Conservation (phyloP, 495 filamentous ascomycete genomes). For the Aspergillus steynii region DNA sequence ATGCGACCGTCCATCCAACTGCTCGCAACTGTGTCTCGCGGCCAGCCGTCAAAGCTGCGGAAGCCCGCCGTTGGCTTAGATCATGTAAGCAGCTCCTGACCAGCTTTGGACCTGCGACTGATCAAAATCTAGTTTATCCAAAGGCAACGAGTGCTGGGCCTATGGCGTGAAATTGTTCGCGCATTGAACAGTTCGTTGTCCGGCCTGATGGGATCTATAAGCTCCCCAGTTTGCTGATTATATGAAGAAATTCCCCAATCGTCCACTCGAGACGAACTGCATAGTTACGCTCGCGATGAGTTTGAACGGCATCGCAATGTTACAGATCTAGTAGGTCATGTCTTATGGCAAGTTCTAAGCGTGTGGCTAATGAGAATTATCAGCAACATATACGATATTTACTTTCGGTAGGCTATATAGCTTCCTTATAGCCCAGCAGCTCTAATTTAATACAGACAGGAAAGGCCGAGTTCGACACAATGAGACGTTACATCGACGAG, state of each 20-base stretch:
- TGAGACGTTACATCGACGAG: constrained; percentile 58
- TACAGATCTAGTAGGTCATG: constrained; percentile 62
- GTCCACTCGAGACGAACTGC: constrained; percentile 62
- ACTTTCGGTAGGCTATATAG: constrained; percentile 44
- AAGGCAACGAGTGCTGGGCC: constrained; percentile 37
- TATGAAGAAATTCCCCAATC: constrained; percentile 42
- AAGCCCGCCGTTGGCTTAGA: constrained; percentile 43
- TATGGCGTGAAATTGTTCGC: constrained; percentile 43
- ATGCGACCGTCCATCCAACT: constrained; percentile 34
- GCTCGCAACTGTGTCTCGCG: constrained; percentile 33
- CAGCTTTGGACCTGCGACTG: constrained; percentile 9
- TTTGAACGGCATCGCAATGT: constrained; percentile 73
- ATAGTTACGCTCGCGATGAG: constrained; percentile 69
- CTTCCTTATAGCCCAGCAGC: background rate
- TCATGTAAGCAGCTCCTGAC: constrained; percentile 31
- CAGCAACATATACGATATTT: constrained; percentile 60
- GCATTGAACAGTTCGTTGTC: constrained; percentile 38
- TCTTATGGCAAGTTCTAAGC: background rate
- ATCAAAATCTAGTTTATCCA: constrained; percentile 41
- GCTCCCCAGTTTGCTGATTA: background rate
- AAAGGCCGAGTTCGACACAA: constrained; percentile 61
- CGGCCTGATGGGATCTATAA: background rate
- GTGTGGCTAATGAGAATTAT: constrained; percentile 16
- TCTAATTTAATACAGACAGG: constrained; percentile 42
- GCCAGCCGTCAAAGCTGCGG: constrained; percentile 35